Conservation (phyloP, 2,329 filamentous ascomycete genomes). For the Colletotrichum sp. region DNA sequence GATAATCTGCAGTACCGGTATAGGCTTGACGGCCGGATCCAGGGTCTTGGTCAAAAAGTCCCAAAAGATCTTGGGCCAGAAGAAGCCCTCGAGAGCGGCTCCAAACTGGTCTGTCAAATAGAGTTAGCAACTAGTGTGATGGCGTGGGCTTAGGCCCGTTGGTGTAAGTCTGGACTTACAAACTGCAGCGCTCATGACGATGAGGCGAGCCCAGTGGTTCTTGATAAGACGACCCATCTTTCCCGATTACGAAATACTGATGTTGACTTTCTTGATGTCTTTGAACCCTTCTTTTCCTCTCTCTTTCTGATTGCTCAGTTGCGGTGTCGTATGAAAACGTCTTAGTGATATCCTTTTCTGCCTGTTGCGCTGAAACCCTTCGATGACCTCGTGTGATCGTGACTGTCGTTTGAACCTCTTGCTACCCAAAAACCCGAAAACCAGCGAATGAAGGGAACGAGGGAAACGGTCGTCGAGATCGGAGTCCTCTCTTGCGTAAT, state of each 20-base stretch:
- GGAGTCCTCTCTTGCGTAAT: constrained; percentile 19
- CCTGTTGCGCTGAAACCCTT: not conserved
- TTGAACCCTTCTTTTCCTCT: constrained; percentile 11
- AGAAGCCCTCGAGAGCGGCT: constrained; percentile 84
- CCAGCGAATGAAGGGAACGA: constrained; percentile 23
- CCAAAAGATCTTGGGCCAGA: constrained; percentile 99
- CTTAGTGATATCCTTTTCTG: not conserved
- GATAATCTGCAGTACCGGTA: constrained; percentile 88
- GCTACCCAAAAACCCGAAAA: constrained; percentile 7
- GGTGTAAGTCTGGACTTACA: constrained; percentile 57
- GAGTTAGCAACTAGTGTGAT: constrained; percentile 28
- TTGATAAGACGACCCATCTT: constrained; percentile 98
- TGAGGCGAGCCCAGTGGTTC: constrained; percentile 97
- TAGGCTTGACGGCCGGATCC: constrained; percentile 81
- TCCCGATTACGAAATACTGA: constrained; percentile 20
- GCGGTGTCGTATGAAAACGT: not conserved
- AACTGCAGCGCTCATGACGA: constrained; percentile 82
- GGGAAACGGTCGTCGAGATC: constrained; percentile 23
- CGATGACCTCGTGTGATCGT: not conserved
- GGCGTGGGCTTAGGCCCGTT: not conserved
- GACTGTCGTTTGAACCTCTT: constrained; percentile 7
- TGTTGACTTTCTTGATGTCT: not conserved
- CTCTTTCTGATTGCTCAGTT: constrained; percentile 10
- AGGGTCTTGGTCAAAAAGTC: constrained; percentile 93
- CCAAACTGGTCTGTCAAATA: constrained; percentile 76